These are phyloP conservation scores for Neofusicoccum cordaticola DNA, from an alignment of 2,329 filamentous ascomycete genomes.

Conservation along the genomic window DNA sequence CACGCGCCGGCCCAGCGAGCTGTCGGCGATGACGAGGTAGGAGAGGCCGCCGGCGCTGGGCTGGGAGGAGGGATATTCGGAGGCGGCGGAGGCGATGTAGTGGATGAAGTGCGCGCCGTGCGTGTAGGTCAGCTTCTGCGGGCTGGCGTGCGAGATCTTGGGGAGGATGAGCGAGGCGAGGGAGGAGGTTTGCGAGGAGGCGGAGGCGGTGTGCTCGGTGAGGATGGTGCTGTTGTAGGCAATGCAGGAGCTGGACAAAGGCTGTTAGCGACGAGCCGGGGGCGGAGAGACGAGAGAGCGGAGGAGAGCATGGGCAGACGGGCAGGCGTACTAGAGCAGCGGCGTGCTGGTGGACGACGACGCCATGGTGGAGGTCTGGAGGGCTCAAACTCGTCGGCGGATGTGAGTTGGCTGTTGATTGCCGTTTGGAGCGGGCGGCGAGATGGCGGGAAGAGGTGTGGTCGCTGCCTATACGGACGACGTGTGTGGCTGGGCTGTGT, in stretches of 20 bases:
- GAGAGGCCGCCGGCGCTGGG: conserved; percentile 76
- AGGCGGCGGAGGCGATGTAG: conserved; percentile 84
- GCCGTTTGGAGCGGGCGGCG: neutral
- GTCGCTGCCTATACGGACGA: neutral
- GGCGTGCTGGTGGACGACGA: conserved; percentile 38
- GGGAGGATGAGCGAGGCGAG: conserved; percentile 93
- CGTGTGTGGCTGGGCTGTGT: neutral
- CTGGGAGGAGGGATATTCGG: conserved; percentile 53
- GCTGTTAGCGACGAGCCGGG: conserved; percentile 20
- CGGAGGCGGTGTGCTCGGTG: conserved; percentile 84
- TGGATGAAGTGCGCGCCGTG: conserved; percentile 91
- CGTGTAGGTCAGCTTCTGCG: conserved; percentile 91
- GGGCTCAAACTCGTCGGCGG: neutral
- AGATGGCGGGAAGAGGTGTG: neutral
- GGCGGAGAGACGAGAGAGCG: neutral
- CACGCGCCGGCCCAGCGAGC: conserved; percentile 77
- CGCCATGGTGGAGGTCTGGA: conserved; percentile 29
- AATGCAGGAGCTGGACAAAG: conserved; percentile 72
- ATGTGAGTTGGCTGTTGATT: neutral
- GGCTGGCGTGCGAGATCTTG: conserved; percentile 77
- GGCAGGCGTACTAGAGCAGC: conserved; percentile 34
- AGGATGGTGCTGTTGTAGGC: conserved; percentile 92
- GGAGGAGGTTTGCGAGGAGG: conserved; percentile 76
- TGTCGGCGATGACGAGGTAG: conserved; percentile 84
- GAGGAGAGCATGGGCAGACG: neutral